phyloP scores from a whole-genome alignment of 805 yeast species.

The Ogataea nonfermentans region DNA sequence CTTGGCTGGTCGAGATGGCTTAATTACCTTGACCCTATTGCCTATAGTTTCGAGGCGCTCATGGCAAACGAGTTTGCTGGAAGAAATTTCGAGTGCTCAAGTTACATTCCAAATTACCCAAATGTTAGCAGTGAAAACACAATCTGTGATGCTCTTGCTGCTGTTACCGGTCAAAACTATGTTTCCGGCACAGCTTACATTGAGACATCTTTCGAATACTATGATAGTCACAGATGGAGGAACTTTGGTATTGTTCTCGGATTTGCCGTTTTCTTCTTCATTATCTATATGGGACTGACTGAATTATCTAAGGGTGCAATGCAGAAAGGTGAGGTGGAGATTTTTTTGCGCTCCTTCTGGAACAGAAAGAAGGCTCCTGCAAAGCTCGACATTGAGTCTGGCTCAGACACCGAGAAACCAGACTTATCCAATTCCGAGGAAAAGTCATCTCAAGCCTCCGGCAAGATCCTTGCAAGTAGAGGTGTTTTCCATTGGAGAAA shows the following conservation, averaged over 20 bases:
- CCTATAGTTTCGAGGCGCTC: slow-evolving; percentile 54
- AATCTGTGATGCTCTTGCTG: slow-evolving; percentile 53
- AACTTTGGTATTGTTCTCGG: slow-evolving; percentile 65
- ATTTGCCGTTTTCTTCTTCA: slow-evolving; percentile 51
- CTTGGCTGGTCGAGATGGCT: slow-evolving; percentile 68
- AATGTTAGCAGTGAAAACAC: slow-evolving; percentile 37
- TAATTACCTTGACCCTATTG: slow-evolving; percentile 56
- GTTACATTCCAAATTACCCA: slow-evolving; percentile 46
- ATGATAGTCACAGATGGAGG: slow-evolving; percentile 68
- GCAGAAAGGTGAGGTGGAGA: slow-evolving; percentile 64
- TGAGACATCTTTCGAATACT: slow-evolving; percentile 50
- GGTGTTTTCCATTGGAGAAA: slow-evolving; percentile 73
- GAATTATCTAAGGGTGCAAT: slow-evolving; percentile 57
- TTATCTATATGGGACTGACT: slow-evolving; percentile 47
- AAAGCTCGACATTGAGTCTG: slow-evolving; percentile 22
- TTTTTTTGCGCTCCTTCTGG: slow-evolving; percentile 49
- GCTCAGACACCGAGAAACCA: slow-evolving; percentile 2
- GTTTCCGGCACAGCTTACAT: slow-evolving; percentile 56
- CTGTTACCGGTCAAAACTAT: slow-evolving; percentile 34
- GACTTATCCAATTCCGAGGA: neutral
- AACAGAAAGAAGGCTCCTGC: slow-evolving; percentile 37
- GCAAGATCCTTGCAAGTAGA: slow-evolving; percentile 19
- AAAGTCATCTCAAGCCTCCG: neutral
- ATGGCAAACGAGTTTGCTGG: slow-evolving; percentile 55
- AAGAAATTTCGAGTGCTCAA: slow-evolving; percentile 41